Base-by-base conservation (phyloP, 768 basidiomycete genomes). In the Phlebiopsis gigantea region DNA sequence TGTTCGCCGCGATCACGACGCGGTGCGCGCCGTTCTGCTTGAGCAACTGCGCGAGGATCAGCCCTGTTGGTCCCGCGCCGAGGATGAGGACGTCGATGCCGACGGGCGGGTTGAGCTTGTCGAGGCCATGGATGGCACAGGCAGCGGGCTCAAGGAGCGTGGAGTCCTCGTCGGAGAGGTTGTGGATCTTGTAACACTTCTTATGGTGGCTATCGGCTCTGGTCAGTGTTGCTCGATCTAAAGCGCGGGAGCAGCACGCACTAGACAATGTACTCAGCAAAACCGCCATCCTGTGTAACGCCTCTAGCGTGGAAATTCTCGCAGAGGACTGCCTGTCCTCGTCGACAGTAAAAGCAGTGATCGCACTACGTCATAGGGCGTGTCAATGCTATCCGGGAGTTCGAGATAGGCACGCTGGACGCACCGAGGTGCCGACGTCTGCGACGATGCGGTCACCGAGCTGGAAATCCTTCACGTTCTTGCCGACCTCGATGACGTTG, bases 41-140 rank as follows among this genome's bases (percentile, higher is more conserved):
- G 58, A 95, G 76, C 22, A 96, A 77, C 69, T 95, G 93, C 0
- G 92, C 85, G 45, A 96, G 81, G 60, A 94, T 90, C 31, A 95
- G 79, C n/a, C 93, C 88, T 4, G 93, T 95, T 0, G 93, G 92
- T 12, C 93, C 93, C n/a, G 93, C 89, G 50, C 93, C 93, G 46
- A 94, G 78, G 31, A 95, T 75, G 52, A 96, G 81, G 19, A 88
- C 91, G 49, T 93, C 90, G 41, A 88, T 75, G 25, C 93, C 93
- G 57, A 93, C 89, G 3, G 86, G 82, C 1, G 90, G 85, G 56
- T 76, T 81, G 56, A 96, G 81, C 69, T 92, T 91, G 72, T 96
- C 93, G 59, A 94, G 83, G 5, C 93, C 93, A 68, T 96, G 93
- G 50, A 96, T 82, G 29, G 93, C 93, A 62, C 93, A 96, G 5